phyloP scores from a whole-genome alignment of 2,329 filamentous ascomycete genomes.

The Penicillium aurantiogriseum region DNA sequence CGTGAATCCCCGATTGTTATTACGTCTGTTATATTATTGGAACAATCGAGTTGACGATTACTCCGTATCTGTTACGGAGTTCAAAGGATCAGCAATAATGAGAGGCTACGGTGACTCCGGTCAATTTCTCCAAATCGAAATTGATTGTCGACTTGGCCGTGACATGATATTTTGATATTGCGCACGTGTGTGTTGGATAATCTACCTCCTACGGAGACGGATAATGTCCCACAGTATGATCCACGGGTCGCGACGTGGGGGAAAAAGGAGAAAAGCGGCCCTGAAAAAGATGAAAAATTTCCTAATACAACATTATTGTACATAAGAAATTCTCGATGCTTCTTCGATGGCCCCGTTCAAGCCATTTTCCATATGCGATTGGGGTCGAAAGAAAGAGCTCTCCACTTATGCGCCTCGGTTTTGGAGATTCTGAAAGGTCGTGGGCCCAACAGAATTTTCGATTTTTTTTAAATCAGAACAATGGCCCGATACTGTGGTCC shows the following conservation, averaged over 20 bases:
- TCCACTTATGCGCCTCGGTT: slow-evolving; percentile 6
- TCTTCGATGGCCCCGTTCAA: slow-evolving; percentile 7
- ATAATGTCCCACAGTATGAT: neutral
- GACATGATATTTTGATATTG: neutral
- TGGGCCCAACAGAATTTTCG: slow-evolving; percentile 3
- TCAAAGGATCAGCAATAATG: neutral
- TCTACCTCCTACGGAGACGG: neutral
- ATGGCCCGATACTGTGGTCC: neutral
- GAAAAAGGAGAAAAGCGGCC: neutral
- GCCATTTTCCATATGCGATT: slow-evolving; percentile 6
- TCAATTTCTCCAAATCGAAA: neutral
- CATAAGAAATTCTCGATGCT: slow-evolving; percentile 8
- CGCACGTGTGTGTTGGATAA: neutral
- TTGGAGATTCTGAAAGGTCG: neutral
- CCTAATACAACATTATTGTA: neutral
- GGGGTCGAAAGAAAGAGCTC: neutral
- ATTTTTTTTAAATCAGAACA: neutral
- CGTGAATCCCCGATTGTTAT: neutral
- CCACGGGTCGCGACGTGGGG: slow-evolving; percentile 22
- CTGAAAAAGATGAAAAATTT: neutral
- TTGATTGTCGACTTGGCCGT: neutral
- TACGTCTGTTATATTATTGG: neutral
- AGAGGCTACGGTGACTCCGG: neutral
- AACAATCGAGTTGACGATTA: neutral
- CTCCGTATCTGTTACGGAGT: neutral